Base-by-base conservation (phyloP, 2,329 filamentous ascomycete species). In the Xylaria digitata region DNA sequence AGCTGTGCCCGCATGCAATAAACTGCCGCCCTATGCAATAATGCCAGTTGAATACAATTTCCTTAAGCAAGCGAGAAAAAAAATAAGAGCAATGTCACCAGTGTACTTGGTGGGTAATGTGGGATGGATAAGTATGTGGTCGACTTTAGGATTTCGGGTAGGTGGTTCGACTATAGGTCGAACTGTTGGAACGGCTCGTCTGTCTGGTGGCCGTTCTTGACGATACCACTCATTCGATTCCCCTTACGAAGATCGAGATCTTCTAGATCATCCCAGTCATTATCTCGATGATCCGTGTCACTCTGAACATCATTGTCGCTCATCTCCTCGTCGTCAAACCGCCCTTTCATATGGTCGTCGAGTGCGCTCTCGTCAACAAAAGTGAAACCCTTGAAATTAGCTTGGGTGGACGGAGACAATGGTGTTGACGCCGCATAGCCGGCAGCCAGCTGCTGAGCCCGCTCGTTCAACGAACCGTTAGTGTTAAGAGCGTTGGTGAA, bases 331-430 rank as follows among this genome's bases (percentile, higher is more conserved):
- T 85, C 82, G 54, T 87, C 83, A 61, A 78, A 80, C 66, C 81
- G 75, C 61, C 77, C 84, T 63, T 82, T 80, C 88, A 93, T 94
- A 71, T 96, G 90, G 70, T 95, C 93, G 59, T 98, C 94, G 63
- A 99, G 90, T 1, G 93, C 92, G 76, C 93, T 97, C 81, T 98
- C 95, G 74, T 98, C 96, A n/a, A 98, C 96, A 78, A 97, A 99
- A 0, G 96, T 99, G 80, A 99, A 99, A 40, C 96, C 96, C 76
- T 96, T 93, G 84, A 99, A 99, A 77, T 98, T 97, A 70, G 95
- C 96, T 81, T 99, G 96, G 81, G 97, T 94, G 2, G 93, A 96
- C 0, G 96, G 96, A 15, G 94, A 97, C 26, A 99, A 84, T 0
- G 96, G 96, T 0, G 96, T 99, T 15, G 93, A 97, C 7, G 93